These are phyloP conservation scores for Aspergillus puulaauensis DNA, from an alignment of 2,329 filamentous ascomycete species.

Conservation along the genomic window DNA sequence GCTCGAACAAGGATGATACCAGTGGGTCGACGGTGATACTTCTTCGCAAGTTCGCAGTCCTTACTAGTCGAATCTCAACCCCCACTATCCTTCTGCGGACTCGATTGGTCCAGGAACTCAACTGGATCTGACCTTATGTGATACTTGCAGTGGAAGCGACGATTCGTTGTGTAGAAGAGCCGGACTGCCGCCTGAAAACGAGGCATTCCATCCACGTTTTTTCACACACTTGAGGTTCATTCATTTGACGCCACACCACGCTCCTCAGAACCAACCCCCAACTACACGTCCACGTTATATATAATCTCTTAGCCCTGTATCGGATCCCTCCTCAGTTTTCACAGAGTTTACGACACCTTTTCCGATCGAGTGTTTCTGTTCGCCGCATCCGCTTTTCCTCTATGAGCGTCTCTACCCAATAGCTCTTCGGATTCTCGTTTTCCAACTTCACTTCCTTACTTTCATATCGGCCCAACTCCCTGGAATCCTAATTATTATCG, in stretches of 20 bases:
- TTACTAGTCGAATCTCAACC: conserved; percentile 19
- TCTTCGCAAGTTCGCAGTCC: conserved; percentile 21
- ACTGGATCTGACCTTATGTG: conserved; percentile 11
- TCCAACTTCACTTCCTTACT: neutral
- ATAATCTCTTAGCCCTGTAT: neutral
- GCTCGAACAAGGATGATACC: conserved; percentile 10
- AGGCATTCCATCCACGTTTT: conserved; percentile 7
- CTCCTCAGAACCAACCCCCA: neutral
- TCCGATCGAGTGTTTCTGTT: neutral
- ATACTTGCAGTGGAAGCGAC: conserved; percentile 7
- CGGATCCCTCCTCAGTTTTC: neutral
- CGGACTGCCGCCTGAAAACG: conserved; percentile 7
- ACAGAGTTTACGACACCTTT: neutral
- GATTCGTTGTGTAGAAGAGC: neutral
- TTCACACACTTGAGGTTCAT: neutral
- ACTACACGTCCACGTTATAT: conserved; percentile 2
- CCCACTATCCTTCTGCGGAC: conserved; percentile 12
- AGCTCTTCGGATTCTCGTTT: neutral
- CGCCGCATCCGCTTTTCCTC: neutral
- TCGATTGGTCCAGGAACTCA: conserved; percentile 19
- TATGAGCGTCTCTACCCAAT: neutral
- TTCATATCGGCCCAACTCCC: neutral
- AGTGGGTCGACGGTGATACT: conserved; percentile 19
- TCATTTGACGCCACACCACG: conserved; percentile 5
- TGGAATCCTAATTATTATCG: conserved; percentile 1